Base-by-base conservation (phyloP, 1,284 basidiomycete species). In the Erythrobasidium hasegawianum region DNA sequence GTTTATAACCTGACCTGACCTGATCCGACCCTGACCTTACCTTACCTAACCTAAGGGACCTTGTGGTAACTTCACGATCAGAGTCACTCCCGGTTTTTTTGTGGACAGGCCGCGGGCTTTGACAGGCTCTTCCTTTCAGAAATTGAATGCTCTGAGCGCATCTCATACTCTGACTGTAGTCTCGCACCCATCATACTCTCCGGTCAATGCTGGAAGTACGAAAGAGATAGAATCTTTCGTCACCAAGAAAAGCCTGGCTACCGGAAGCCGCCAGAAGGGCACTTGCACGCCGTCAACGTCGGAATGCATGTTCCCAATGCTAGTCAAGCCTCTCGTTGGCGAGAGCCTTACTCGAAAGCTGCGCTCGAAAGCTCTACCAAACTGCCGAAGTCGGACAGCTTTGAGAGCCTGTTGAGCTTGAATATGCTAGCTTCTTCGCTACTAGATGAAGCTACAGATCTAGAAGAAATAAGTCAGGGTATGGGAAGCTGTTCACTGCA, bases 331-430 rank as follows among this genome's bases (percentile, higher is more conserved):
- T 40, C 29, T 14, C 9, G 33, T 9, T 5, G 40, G 20, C 29
- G 29, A 26, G 7, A 8, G 10, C 40, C 24, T n/a, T n/a, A n/a
- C 7, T 10, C 26, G 40, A 5, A 16, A 26, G 16, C 18, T 10
- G 26, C 7, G 20, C 2, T 13, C 18, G n/a, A n/a, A n/a, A n/a
- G n/a, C n/a, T n/a, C 9, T 16, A 54, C 39, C 16, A 33, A 41
- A 10, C 38, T 41, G 16, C 59, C 52, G 18, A 29, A 49, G 14
- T 29, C 62, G 10, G 62, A 65, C 14, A 57, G 53, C n/a, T 55
- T 65, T 22, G 62, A 65, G 54, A 57, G 53, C 27, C 49, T 65
- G n/a, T 56, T 65, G n/a, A 43, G 50, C 10, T 45, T 65, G 20
- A 65, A 58, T 29, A 52, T 65, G 11, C 47, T 57, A 26, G 62